These are phyloP conservation scores for Leccinum barrowsii DNA, from an alignment of 768 basidiomycete genomes.

Conservation along the genomic window DNA sequence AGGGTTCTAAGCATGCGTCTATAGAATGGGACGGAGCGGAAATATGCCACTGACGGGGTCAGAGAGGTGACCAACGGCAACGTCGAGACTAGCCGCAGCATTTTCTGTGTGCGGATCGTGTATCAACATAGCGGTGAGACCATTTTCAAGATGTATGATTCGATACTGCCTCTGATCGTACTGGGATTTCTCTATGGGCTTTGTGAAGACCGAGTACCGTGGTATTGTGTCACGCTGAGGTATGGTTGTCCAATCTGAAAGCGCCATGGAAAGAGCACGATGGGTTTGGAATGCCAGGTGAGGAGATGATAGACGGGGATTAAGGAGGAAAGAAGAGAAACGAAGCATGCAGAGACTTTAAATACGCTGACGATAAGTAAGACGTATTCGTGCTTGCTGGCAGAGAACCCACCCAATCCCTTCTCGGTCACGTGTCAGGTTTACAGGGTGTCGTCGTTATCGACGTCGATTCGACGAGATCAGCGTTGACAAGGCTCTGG, in stretches of 20 bases:
- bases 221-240: constrained; percentile 30
- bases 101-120: constrained; percentile 88
- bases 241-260: constrained; percentile 20
- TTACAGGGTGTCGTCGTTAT: not conserved
- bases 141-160: constrained; percentile 82
- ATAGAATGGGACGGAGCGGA: not conserved
- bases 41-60: constrained; percentile 70
- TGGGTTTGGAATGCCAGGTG: constrained; percentile 6
- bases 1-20: not conserved
- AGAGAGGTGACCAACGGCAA: constrained; percentile 88
- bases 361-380: not conserved
- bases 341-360: constrained; percentile 6
- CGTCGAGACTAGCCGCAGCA: constrained; percentile 91
- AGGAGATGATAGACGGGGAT: not conserved
- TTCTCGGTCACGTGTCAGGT: constrained; percentile 16
- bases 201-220: constrained; percentile 52
- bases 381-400: not conserved
- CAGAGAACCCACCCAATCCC: constrained; percentile 19
- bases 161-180: constrained; percentile 81
- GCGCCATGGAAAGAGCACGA: constrained; percentile 22
- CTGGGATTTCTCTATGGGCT: constrained; percentile 62
- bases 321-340: constrained; percentile 12
- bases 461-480: not conserved
- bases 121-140: constrained; percentile 80
- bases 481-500: not conserved